Evolutionary conservation across 139 green algal genomes (phyloP).

Genomic region (Micractinium conductrix): DNA sequence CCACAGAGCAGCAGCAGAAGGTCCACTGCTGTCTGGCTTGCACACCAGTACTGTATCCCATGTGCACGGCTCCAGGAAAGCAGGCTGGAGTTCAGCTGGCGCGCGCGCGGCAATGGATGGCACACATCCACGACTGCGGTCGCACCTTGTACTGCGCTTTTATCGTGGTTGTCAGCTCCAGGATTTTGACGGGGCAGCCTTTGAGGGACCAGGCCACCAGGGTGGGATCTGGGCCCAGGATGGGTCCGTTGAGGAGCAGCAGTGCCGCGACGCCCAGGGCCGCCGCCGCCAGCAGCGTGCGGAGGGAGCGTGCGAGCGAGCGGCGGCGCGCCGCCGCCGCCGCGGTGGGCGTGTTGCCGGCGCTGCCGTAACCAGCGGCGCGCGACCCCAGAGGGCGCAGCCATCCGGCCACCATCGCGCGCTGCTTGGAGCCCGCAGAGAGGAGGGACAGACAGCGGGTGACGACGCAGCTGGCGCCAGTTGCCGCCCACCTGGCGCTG

Average conservation of each 20-base stretch:
- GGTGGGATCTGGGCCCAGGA: neutral
- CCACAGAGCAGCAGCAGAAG: neutral
- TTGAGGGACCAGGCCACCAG: constrained; percentile 26
- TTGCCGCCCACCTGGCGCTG: too few species aligned
- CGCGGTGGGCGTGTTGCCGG: neutral
- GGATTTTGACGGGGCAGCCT: constrained; percentile 35
- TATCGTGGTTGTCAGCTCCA: constrained; percentile 25
- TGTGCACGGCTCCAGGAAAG: too few species aligned
- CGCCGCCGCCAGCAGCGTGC: neutral
- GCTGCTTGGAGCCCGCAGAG: too few species aligned
- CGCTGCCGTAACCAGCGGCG: neutral
- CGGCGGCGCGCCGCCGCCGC: constrained; percentile 3
- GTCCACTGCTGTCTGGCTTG: neutral
- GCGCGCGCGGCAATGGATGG: too few species aligned
- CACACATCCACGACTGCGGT: neutral
- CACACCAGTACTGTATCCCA: neutral
- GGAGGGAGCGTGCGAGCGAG: neutral
- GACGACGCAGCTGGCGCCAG: too few species aligned
- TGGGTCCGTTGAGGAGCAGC: neutral
- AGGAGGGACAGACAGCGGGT: too few species aligned
- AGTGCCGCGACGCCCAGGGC: neutral
- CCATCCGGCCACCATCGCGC: too few species aligned
- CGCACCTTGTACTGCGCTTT: constrained; percentile 12
- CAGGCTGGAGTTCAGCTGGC: too few species aligned
- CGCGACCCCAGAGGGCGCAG: too few species aligned